Evolutionary conservation across 2,329 filamentous ascomycete genomes (phyloP), one percentile per base, ranked within the genome.

Genomic region (Monosporascus sp.): DNA sequence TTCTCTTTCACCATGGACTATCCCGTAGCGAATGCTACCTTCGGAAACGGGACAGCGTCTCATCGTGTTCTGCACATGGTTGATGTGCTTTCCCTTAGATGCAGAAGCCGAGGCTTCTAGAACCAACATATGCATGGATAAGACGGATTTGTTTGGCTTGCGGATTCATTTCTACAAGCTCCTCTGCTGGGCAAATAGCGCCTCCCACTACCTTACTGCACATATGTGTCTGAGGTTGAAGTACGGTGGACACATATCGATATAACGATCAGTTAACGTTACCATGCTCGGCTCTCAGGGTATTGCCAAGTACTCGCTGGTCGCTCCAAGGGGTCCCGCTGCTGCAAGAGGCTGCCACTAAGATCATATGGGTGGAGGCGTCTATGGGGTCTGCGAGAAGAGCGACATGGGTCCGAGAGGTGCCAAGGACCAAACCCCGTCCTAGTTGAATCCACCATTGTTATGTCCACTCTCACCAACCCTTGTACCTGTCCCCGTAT

Each of bases 361-460:
- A 57, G 57, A 60, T 60, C 57, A 60, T 53, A 61, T 22, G 56
- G 57, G 50, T 55, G 58, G 60, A 55, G 58, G 54, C 50, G 54
- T 60, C 51, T 51, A 57, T 56, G 55, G 57, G 56, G 58, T 50
- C 54, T 57, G 51, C 58, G 55, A 59, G 62, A 57, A n/a, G 56
- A 44, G 51, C 53, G 55, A 60, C 62, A 58, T 59, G 63, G 61
- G 55, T 59, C 51, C 39, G 44, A 64, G 55, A 64, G 63, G 62
- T 49, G 63, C 63, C 63, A 65, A 65, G 62, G 51, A 22, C 34
- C 47, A 57, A 57, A 14, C 58, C 63, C 62, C 61, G 61, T 63
- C 57, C 54, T 52, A 37, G 55, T 54, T 61, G 57, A 58, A 59
- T 57, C 57, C 57, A 54, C 60, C 48, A 41, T 48, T 50, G 50